These are phyloP conservation scores for Alternaria arbusti DNA, from an alignment of 2,329 filamentous ascomycete species.

Conservation along the genomic window DNA sequence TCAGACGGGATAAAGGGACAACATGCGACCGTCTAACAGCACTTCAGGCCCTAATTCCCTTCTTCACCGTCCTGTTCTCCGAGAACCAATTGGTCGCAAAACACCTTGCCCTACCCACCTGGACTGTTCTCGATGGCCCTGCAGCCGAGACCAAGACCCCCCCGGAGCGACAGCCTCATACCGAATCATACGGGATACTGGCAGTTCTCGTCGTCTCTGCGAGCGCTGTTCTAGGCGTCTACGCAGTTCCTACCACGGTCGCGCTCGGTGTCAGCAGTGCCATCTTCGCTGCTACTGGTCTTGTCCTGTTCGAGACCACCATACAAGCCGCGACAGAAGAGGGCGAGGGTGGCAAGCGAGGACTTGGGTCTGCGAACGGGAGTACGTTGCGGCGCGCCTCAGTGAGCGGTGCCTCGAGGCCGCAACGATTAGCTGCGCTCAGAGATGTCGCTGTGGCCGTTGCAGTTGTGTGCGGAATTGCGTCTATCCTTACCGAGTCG, in stretches of 20 bases:
- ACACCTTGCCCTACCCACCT: conserved; percentile 30
- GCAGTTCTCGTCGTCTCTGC: conserved; percentile 45
- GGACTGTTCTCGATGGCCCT: conserved; percentile 28
- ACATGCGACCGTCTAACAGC: conserved; percentile 2
- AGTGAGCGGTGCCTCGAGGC: conserved; percentile 28
- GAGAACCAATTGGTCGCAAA: conserved; percentile 35
- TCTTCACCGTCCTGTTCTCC: conserved; percentile 39
- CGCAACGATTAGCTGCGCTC: conserved; percentile 33
- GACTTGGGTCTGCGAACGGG: conserved; percentile 46
- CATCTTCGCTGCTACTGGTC: conserved; percentile 48
- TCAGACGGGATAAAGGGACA: neutral
- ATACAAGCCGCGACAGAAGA: conserved; percentile 33
- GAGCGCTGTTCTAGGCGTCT: conserved; percentile 43
- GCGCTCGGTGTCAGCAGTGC: conserved; percentile 53
- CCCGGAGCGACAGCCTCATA: conserved; percentile 21
- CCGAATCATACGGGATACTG: conserved; percentile 40
- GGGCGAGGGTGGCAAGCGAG: conserved; percentile 30
- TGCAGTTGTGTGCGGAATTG: conserved; percentile 34
- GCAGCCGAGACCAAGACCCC: conserved; percentile 18
- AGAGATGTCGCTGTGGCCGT: conserved; percentile 40
- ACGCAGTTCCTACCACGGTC: conserved; percentile 42
- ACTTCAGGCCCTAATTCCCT: conserved; percentile 44
- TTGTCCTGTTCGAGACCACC: conserved; percentile 51
- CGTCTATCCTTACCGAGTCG: conserved; percentile 38
- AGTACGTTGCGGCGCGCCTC: conserved; percentile 35